These are phyloP conservation scores for Colletotrichum limetticola DNA, from an alignment of 2,329 filamentous ascomycete genomes.

Conservation along the genomic window DNA sequence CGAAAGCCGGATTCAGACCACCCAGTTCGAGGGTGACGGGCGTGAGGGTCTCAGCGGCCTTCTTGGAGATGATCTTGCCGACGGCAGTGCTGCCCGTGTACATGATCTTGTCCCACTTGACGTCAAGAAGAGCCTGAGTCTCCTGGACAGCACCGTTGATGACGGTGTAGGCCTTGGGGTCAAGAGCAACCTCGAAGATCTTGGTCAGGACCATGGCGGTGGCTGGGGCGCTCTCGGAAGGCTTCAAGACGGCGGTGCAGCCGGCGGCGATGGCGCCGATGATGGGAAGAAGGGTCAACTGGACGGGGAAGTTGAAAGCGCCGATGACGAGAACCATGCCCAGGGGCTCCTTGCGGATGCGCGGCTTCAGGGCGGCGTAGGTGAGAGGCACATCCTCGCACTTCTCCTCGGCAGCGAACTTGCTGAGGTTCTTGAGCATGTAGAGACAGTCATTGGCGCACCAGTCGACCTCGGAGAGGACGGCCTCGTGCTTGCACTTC, in stretches of 20 bases:
- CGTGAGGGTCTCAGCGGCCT: conserved; percentile 88
- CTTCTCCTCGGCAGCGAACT: conserved; percentile 85
- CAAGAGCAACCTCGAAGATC: conserved; percentile 80
- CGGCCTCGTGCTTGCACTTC: conserved; percentile 81
- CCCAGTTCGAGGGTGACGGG: conserved; percentile 92
- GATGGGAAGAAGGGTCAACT: conserved; percentile 80
- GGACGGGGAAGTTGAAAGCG: conserved; percentile 93
- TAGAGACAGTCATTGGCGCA: conserved; percentile 84
- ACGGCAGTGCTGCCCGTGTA: conserved; percentile 87
- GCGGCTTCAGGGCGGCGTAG: conserved; percentile 77
- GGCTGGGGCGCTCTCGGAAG: conserved; percentile 82
- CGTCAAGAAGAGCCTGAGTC: conserved; percentile 82
- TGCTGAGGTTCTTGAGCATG: conserved; percentile 79
- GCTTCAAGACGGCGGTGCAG: conserved; percentile 91
- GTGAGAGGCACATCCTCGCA: conserved; percentile 75
- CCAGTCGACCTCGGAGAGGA: conserved; percentile 81
- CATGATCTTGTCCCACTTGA: conserved; percentile 98
- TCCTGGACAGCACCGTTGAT: conserved; percentile 86
- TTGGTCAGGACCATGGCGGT: conserved; percentile 83
- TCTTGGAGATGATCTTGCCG: conserved; percentile 88
- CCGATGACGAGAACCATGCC: conserved; percentile 88
- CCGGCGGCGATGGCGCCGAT: conserved; percentile 93
- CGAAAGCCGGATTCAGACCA: conserved; percentile 89
- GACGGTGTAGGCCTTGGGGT: conserved; percentile 78
- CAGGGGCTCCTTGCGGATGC: conserved; percentile 87